phyloP scores from a whole-genome alignment of 768 basidiomycete species.

The Suillus cothurnatus region DNA sequence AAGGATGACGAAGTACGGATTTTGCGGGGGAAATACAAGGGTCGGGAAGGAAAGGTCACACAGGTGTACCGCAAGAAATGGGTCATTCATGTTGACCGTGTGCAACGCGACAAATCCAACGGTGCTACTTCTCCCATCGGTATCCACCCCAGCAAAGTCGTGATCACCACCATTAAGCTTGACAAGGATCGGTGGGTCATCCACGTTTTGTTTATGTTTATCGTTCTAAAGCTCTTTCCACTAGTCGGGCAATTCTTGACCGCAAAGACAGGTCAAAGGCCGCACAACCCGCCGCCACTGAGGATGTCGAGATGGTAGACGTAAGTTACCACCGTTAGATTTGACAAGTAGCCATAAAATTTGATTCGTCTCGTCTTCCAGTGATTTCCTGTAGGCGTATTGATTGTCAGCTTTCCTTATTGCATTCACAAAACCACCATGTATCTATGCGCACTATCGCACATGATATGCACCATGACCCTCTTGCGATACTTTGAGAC shows the following conservation, averaged over 20 bases:
- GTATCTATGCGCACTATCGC: conserved; percentile 61
- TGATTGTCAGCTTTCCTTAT: conserved; percentile 15
- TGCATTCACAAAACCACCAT: conserved; percentile 55
- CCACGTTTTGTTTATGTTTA: background rate
- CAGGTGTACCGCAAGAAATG: conserved; percentile 99
- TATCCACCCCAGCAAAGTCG: conserved; percentile 95
- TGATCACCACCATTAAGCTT: conserved; percentile 89
- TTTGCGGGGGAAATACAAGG: conserved; percentile 97
- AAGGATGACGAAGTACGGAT: conserved; percentile 99
- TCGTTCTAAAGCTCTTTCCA: conserved; percentile 10
- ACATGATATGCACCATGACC: conserved; percentile 60
- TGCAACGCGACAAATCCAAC: conserved; percentile 96
- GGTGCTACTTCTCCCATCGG: conserved; percentile 93
- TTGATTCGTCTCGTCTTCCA: conserved; percentile 22
- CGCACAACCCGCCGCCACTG: conserved; percentile 40
- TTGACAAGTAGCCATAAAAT: conserved; percentile 17
- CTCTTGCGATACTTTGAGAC: conserved; percentile 10
- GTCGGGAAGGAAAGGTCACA: conserved; percentile 96
- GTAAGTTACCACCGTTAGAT: conserved; percentile 46
- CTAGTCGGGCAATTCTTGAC: conserved; percentile 82
- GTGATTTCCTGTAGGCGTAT: conserved; percentile 34
- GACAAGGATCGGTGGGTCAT: conserved; percentile 78
- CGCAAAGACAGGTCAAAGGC: conserved; percentile 81
- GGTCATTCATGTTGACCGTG: conserved; percentile 98
- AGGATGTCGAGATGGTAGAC: conserved; percentile 80